These are phyloP conservation scores for Pythium utonaiense DNA, from an alignment of 352 stramenopile species.

Conservation along the genomic window DNA sequence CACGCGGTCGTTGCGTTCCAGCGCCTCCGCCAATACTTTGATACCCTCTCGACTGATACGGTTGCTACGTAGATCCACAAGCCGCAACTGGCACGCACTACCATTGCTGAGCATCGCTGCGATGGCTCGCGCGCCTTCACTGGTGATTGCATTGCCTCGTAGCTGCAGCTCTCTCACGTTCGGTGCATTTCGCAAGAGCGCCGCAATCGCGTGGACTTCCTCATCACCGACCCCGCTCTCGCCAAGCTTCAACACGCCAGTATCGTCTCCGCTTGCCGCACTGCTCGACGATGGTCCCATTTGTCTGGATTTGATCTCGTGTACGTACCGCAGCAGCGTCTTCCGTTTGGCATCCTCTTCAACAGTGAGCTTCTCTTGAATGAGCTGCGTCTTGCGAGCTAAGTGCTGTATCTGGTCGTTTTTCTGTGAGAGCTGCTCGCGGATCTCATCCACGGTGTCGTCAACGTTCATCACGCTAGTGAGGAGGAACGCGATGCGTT, in stretches of 20 bases:
- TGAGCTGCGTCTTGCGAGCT: conserved; percentile 54
- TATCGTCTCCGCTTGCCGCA: conserved; percentile 16
- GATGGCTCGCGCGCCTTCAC: conserved; percentile 91
- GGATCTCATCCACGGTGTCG: conserved; percentile 53
- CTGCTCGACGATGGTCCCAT: conserved; percentile 13
- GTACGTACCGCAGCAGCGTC: conserved; percentile 93
- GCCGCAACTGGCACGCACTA: conserved; percentile 61
- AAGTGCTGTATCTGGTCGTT: conserved; percentile 86
- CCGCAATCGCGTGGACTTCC: conserved; percentile 93
- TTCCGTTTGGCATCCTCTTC: conserved; percentile 96
- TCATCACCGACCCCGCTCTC: conserved; percentile 93
- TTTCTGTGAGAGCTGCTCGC: conserved; percentile 47
- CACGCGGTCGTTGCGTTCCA: conserved; percentile 90
- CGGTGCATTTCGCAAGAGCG: conserved; percentile 84
- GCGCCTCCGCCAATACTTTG: conserved; percentile 90
- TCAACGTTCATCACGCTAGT: conserved; percentile 69
- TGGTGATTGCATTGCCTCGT: conserved; percentile 88
- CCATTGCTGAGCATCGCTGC: conserved; percentile 85
- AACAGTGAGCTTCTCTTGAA: conserved; percentile 81
- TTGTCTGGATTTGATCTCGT: conserved; percentile 87
- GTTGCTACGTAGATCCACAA: conserved; percentile 92
- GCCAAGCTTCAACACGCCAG: conserved; percentile 65
- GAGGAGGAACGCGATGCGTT: conserved; percentile 84
- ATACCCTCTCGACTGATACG: conserved; percentile 90
- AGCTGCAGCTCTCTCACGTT: conserved; percentile 94